A percentile compares a stretch with the other conserved stretches of the same genome.
Conservation (phyloP, 768 basidiomycete species). For the Mycena vitilis region DNA sequence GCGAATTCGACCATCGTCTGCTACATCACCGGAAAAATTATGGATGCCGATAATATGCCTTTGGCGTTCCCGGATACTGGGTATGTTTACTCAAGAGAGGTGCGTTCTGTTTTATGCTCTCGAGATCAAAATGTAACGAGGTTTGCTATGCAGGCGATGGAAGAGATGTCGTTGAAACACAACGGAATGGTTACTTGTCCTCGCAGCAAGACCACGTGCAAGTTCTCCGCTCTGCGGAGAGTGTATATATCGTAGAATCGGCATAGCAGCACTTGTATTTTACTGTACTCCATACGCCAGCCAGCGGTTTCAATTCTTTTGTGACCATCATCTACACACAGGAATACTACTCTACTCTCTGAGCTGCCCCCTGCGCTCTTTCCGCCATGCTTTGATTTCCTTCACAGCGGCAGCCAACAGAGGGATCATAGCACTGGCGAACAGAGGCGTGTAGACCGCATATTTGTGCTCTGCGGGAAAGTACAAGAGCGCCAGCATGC, state of each 20-base stretch:
- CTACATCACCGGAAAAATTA: constrained; percentile 88
- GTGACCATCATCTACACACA: neutral
- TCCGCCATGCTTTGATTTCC: constrained; percentile 77
- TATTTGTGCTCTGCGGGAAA: constrained; percentile 99
- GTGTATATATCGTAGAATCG: constrained; percentile 87
- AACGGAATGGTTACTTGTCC: constrained; percentile 88
- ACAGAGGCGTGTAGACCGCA: constrained; percentile 95
- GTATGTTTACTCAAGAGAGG: constrained; percentile 93
- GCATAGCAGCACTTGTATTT: constrained; percentile 13
- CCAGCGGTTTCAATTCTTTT: neutral
- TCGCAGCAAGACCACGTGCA: constrained; percentile 71
- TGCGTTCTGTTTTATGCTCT: constrained; percentile 48
- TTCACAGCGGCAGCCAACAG: constrained; percentile 78
- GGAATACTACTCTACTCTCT: constrained; percentile 5
- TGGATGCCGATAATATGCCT: constrained; percentile 94
- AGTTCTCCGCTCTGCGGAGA: constrained; percentile 78
- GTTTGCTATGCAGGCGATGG: constrained; percentile 69
- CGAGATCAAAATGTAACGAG: constrained; percentile 26
- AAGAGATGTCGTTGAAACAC: constrained; percentile 88
- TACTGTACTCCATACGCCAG: constrained; percentile 12
- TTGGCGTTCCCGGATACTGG: constrained; percentile 89
- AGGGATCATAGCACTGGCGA: constrained; percentile 90
- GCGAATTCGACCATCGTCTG: constrained; percentile 97
- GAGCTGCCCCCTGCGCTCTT: constrained; percentile 38
- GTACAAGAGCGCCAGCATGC: constrained; percentile 95